Percentiles rank a stretch among this genome's conserved stretches.
Conservation (phyloP, 345 rosid genomes). For the Brassica nigra region DNA sequence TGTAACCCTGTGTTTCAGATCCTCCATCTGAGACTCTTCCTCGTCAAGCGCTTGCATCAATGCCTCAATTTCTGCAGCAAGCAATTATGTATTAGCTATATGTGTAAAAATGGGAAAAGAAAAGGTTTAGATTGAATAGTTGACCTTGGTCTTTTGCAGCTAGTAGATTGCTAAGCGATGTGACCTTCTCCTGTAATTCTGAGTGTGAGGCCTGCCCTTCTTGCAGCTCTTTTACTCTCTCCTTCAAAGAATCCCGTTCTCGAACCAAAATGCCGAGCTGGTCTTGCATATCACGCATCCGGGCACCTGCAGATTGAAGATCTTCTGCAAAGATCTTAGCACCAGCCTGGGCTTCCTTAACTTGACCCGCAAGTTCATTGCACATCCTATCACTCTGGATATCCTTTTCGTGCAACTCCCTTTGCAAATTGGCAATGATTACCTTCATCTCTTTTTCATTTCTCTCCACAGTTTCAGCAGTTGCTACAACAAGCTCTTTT, state of each 20-base stretch:
- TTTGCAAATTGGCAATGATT: slow-evolving; percentile 69
- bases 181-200: slow-evolving; percentile 61
- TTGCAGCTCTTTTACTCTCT: slow-evolving; percentile 60
- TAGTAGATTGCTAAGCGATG: slow-evolving; percentile 51
- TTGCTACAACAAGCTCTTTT: slow-evolving; percentile 51
- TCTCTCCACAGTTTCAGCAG: slow-evolving; percentile 53
- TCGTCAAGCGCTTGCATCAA: slow-evolving; percentile 98
- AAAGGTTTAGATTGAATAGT: slow-evolving; percentile 28
- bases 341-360: slow-evolving; percentile 85
- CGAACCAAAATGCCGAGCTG: slow-evolving; percentile 50
- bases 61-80: slow-evolving; percentile 74
- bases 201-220: slow-evolving; percentile 51
- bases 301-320: slow-evolving; percentile 61
- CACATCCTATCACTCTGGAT: slow-evolving; percentile 75
- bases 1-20: slow-evolving; percentile 57
- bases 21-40: slow-evolving; percentile 93
- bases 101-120: slow-evolving; percentile 1
- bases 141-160: slow-evolving; percentile 88
- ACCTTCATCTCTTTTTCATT: slow-evolving; percentile 69
- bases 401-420: slow-evolving; percentile 92
- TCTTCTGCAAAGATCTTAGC: slow-evolving; percentile 59
- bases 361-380: slow-evolving; percentile 84
- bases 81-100: slow-evolving; percentile 16
- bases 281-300: slow-evolving; percentile 59
- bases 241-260: slow-evolving; percentile 56